phyloP scores from a whole-genome alignment of 2,329 filamentous ascomycete species.

The Pseudocercospora fuligena region DNA sequence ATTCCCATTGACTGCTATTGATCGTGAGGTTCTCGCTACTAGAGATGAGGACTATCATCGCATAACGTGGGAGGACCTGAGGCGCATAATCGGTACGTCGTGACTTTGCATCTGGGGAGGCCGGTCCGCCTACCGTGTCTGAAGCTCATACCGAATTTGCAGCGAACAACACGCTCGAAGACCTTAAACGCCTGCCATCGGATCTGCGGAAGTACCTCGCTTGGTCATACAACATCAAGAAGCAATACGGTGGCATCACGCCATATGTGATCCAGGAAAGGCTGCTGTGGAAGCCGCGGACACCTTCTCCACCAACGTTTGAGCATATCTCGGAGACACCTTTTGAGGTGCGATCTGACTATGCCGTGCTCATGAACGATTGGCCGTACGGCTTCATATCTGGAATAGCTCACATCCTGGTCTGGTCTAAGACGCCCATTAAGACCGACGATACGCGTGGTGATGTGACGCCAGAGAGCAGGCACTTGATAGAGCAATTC shows the following conservation, averaged over 20 bases:
- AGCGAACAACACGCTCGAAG: conserved; percentile 58
- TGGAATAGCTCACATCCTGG: conserved; percentile 61
- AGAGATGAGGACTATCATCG: conserved; percentile 58
- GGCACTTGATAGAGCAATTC: conserved; percentile 55
- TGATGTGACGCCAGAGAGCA: conserved; percentile 57
- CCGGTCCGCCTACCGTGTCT: background rate
- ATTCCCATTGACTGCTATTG: conserved; percentile 56
- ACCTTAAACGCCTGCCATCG: conserved; percentile 63
- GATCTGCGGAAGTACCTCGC: conserved; percentile 64
- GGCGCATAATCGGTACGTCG: conserved; percentile 55
- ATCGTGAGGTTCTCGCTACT: conserved; percentile 55
- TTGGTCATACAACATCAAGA: conserved; percentile 61
- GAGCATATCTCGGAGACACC: conserved; percentile 53
- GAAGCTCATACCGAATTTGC: background rate
- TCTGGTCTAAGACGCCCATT: conserved; percentile 62
- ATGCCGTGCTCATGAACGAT: conserved; percentile 63
- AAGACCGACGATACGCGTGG: conserved; percentile 52
- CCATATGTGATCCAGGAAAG: conserved; percentile 62
- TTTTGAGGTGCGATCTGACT: conserved; percentile 61
- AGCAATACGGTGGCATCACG: conserved; percentile 60
- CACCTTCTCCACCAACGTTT: conserved; percentile 42
- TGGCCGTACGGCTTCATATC: conserved; percentile 65
- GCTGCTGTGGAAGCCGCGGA: conserved; percentile 55
- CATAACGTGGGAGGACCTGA: conserved; percentile 59
- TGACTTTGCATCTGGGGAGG: background rate